A percentile compares a stretch with the other conserved stretches of the same genome.
Evolutionary conservation across 768 basidiomycete genomes (phyloP).

Genomic region (Mycena crocata): DNA sequence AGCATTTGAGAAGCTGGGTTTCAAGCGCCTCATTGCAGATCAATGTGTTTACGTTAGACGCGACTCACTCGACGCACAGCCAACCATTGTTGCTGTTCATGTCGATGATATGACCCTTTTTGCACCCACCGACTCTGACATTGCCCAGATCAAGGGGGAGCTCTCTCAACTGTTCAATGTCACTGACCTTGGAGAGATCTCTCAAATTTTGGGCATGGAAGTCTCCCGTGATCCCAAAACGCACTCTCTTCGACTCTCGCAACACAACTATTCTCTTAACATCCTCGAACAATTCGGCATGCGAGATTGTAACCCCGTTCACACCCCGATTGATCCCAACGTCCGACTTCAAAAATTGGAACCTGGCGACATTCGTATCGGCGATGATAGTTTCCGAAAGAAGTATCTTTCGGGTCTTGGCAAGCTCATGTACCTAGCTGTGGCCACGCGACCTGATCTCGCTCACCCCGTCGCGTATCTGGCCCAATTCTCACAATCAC

Average conservation of each 20-base stretch:
- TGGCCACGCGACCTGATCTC: slow-evolving; percentile 53
- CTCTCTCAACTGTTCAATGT: slow-evolving; percentile 32
- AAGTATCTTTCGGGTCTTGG: slow-evolving; percentile 44
- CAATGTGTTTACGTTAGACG: slow-evolving; percentile 30
- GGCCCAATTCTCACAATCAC: slow-evolving; percentile 42
- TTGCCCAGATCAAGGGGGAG: slow-evolving; percentile 12
- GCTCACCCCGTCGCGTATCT: slow-evolving; percentile 47
- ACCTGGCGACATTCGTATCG: neutral
- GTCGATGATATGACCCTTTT: slow-evolving; percentile 33
- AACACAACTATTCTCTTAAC: slow-evolving; percentile 29
- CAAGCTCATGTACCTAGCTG: slow-evolving; percentile 47
- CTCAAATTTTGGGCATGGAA: slow-evolving; percentile 32
- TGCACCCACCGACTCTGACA: neutral
- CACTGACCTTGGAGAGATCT: slow-evolving; percentile 24
- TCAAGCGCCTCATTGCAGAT: slow-evolving; percentile 29
- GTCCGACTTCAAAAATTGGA: slow-evolving; percentile 1
- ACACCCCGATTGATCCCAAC: slow-evolving; percentile 19
- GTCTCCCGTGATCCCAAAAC: slow-evolving; percentile 21
- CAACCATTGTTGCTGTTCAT: slow-evolving; percentile 35
- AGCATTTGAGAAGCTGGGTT: slow-evolving; percentile 35
- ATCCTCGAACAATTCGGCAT: neutral
- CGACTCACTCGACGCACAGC: neutral
- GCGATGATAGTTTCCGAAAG: neutral
- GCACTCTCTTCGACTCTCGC: slow-evolving; percentile 28
- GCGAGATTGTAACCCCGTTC: neutral